Evolutionary conservation across 768 basidiomycete genomes (phyloP).

Genomic region (Serendipita indica): DNA sequence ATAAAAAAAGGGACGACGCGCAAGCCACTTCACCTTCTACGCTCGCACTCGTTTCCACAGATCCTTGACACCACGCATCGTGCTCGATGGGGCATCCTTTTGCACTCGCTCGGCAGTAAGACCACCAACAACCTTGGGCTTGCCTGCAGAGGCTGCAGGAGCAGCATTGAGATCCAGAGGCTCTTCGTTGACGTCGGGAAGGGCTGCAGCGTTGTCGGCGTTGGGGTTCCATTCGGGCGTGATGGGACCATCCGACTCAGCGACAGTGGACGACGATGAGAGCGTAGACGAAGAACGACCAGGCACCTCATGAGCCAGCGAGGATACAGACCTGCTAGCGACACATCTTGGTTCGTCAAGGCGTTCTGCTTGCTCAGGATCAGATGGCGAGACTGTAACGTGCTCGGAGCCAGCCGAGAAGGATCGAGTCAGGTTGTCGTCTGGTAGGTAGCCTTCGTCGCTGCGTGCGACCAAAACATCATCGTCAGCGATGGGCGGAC

Average conservation of each 20-base stretch:
- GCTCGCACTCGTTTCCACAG: neutral
- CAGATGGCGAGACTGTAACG: neutral
- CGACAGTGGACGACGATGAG: neutral
- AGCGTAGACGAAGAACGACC: neutral
- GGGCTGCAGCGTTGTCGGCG: neutral
- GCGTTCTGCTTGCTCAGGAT: neutral
- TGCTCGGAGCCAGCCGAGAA: slow-evolving; percentile 8
- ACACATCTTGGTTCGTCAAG: neutral
- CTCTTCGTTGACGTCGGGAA: neutral
- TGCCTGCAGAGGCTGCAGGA: neutral
- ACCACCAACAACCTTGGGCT: neutral
- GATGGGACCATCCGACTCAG: neutral
- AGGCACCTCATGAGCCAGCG: neutral
- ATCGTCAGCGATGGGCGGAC: neutral
- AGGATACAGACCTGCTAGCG: neutral
- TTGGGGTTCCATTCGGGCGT: slow-evolving; percentile 1
- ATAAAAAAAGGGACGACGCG: neutral
- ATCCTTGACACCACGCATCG: slow-evolving; percentile 6
- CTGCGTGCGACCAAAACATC: neutral
- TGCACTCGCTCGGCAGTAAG: neutral
- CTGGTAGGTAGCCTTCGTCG: neutral
- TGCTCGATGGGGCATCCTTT: neutral
- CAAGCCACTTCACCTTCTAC: neutral
- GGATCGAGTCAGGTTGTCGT: neutral
- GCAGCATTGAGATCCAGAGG: neutral